Base-by-base conservation (phyloP, 805 yeast genomes). In the Tanozyma kutaoensis region DNA sequence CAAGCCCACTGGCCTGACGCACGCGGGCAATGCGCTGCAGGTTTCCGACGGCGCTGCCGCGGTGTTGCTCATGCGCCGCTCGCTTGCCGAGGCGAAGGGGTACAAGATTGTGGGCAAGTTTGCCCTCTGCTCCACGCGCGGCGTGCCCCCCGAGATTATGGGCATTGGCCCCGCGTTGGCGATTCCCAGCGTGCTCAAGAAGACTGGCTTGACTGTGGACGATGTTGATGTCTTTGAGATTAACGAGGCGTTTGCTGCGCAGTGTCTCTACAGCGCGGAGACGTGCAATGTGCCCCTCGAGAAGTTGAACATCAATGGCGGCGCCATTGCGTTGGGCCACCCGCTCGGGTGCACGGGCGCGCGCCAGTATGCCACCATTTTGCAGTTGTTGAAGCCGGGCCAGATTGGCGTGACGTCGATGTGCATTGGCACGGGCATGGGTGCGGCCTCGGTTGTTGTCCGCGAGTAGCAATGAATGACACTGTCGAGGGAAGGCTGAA, bases 351-450 rank as follows among this genome's bases (percentile, higher is more conserved):
- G 58, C 28, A 46, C 52, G 26, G 93, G 93, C 48, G 85, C 95
- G 9, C 76, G 97, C 54, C 95, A 86, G 59, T 67, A 82, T 28
- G 86, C 96, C 24, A 88, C 97, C 4, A 55, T 88, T 34, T 55
- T 88, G 49, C 68, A 86, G 43, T 88, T 84, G 59, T 66, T 86
- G 44, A 57, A 76, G 51, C 50, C 69, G 15, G 93, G 88, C 34
- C 74, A 85, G 59, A 57, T 85, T 37, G 97, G 97, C 38, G 76
- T 88, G 28, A 80, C 93, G 9, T 78, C 93, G 37, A 88, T 88
- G 97, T 88, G 97, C 62, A 76, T 88, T 38, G 97, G 97, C 45
- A 84, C 96, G 20, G 97, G 97, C 42, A 88, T 86, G 93, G 97
- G 97, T 38, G 95, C 96, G 19, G 97, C 97, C 25, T 78, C 88